A percentile compares a stretch with the other conserved stretches of the same genome.
phyloP scores from a whole-genome alignment of 169 alveolate species.

The Plasmodium knowlesi region DNA sequence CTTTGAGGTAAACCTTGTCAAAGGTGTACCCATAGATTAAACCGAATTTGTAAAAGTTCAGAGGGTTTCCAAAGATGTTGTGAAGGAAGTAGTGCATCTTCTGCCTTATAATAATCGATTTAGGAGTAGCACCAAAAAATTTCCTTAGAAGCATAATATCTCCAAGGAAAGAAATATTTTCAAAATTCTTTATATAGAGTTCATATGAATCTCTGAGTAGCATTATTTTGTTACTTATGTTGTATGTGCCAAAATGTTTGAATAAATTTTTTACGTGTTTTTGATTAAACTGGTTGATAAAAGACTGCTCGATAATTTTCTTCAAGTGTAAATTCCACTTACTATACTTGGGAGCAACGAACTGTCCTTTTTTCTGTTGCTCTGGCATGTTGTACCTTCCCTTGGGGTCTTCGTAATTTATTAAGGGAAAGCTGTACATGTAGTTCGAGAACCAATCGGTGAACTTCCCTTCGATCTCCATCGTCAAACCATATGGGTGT shows the following conservation, averaged over 20 bases:
- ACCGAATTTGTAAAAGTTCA: conserved; percentile 49
- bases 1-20: neutral
- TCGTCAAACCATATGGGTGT: conserved; percentile 30
- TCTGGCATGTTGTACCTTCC: conserved; percentile 18
- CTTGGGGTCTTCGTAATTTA: conserved; percentile 26
- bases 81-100: conserved; percentile 8
- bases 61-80: conserved; percentile 9
- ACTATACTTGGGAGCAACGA: conserved; percentile 32
- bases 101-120: neutral
- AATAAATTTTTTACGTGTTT: conserved; percentile 21
- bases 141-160: conserved; percentile 43
- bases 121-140: conserved; percentile 4
- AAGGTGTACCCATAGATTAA: conserved; percentile 38
- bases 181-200: conserved; percentile 18
- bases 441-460: conserved; percentile 28
- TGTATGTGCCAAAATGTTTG: conserved; percentile 13
- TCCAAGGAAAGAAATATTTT: conserved; percentile 10
- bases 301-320: conserved; percentile 17
- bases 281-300: conserved; percentile 9
- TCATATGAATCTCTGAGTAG: conserved; percentile 58
- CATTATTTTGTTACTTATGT: conserved; percentile 51
- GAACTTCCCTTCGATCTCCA: conserved; percentile 28
- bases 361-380: neutral
- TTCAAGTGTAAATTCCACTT: conserved; percentile 28
- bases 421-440: conserved; percentile 1